phyloP scores from a whole-genome alignment of 2,329 filamentous ascomycete species.

The Venturiaceae sp. region DNA sequence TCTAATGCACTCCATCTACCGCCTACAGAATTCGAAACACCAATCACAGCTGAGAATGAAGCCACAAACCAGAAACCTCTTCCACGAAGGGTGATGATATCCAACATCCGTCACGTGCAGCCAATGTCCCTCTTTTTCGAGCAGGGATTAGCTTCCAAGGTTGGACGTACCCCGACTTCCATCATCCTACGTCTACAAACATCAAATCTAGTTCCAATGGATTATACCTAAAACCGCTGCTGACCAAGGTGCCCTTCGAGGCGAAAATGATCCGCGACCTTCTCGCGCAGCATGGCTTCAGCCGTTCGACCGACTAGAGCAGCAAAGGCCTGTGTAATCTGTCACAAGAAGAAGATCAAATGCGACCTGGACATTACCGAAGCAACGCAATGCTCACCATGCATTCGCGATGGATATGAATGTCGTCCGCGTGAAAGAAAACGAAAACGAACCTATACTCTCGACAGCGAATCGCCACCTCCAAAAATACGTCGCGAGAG shows the following conservation, averaged over 20 bases:
- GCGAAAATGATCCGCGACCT: neutral
- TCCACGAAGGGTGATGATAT: too few species aligned
- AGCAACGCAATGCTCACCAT: slow-evolving; percentile 28
- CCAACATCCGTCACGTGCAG: too few species aligned
- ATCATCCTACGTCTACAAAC: neutral
- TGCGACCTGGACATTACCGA: slow-evolving; percentile 19
- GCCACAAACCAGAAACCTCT: too few species aligned
- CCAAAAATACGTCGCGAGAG: slow-evolving; percentile 7
- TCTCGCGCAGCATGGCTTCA: neutral
- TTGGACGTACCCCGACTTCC: neutral
- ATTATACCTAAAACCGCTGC: neutral
- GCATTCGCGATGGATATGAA: slow-evolving; percentile 21
- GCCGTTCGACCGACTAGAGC: slow-evolving; percentile 7
- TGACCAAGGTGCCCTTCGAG: neutral
- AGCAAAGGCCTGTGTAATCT: slow-evolving; percentile 30
- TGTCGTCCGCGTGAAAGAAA: slow-evolving; percentile 22
- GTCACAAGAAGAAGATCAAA: slow-evolving; percentile 32
- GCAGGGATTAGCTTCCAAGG: neutral
- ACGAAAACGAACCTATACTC: slow-evolving; percentile 20
- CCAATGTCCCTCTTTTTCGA: neutral
- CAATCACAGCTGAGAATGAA: too few species aligned
- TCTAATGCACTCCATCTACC: too few species aligned
- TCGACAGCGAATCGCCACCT: slow-evolving; percentile 20
- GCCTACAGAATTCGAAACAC: too few species aligned
- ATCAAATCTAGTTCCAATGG: neutral